A percentile compares a stretch with the other conserved stretches of the same genome.
phyloP scores from a whole-genome alignment of 768 basidiomycete genomes.

The Erythrobasidium yunnanense region DNA sequence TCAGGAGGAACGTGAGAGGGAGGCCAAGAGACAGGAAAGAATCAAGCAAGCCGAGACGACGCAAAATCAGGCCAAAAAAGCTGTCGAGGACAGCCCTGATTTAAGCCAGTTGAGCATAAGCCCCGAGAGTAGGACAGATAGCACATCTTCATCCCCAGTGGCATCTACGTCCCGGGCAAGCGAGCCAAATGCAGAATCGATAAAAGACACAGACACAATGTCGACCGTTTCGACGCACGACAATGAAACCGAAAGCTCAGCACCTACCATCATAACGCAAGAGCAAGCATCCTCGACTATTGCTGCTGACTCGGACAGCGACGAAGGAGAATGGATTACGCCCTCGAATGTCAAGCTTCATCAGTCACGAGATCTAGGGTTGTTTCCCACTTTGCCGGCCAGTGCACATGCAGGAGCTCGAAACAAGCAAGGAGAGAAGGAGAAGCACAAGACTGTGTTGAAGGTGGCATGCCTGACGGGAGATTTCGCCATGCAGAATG shows the following conservation, averaged over 20 bases:
- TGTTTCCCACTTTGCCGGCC: conserved; percentile 51
- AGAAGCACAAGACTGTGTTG: conserved; percentile 40
- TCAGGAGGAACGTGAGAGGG: conserved; percentile 38
- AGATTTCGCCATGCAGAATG: conserved; percentile 99
- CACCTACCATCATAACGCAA: too few relatives aligned
- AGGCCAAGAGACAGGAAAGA: conserved; percentile 8
- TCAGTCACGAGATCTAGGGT: conserved; percentile 74
- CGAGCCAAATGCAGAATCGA: too few relatives aligned
- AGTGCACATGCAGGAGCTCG: neutral
- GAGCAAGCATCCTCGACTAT: too few relatives aligned
- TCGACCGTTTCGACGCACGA: too few relatives aligned
- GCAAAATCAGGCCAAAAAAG: conserved; percentile 2
- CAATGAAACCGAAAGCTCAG: too few relatives aligned
- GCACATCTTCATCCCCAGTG: too few relatives aligned
- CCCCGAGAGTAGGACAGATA: too few relatives aligned
- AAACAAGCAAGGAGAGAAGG: conserved; percentile 39
- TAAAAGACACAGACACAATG: too few relatives aligned
- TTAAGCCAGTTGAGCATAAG: too few relatives aligned
- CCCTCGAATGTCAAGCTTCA: conserved; percentile 71
- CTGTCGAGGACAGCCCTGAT: too few relatives aligned
- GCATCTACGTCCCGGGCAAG: too few relatives aligned
- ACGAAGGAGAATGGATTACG: conserved; percentile 65
- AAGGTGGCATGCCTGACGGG: conserved; percentile 88
- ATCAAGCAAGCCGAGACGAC: neutral
- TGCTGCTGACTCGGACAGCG: conserved; percentile 35